Evolutionary conservation across 495 filamentous ascomycete genomes (phyloP), one percentile per base, ranked within the genome.

Genomic region (Sporormia fimetaria): DNA sequence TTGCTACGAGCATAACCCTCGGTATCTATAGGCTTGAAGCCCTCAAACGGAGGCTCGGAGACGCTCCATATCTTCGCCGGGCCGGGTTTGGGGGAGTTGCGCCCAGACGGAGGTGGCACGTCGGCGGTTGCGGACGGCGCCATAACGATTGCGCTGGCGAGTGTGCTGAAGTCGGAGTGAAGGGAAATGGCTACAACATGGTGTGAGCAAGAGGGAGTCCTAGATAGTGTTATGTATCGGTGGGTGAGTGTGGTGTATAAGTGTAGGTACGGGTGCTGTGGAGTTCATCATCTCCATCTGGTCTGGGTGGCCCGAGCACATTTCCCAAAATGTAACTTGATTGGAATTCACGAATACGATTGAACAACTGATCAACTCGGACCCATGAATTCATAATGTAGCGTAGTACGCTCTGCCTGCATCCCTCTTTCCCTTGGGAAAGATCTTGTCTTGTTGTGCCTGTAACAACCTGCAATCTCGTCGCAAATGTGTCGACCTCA

Each of bases 41-140:
- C 77, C 52, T 80, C 79, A 61, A 90, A 94, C 21, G 77, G 80
- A 26, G 76, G 78, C 51, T 95, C 87, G 53, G 71, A 72, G 40
- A 78, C 73, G 29, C 56, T 53, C 56, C 69, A 73, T 23, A 69
- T 58, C 28, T 64, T 60, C 12, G 71, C 65, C 17, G 60, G 57
- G 21, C 67, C 59, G 24, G 71, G 66, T 49, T 73, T 74, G 21
- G 67, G 62, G 8, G 62, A 59, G 49, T 60, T 55, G 41, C 52
- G 44, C 24, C 55, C 40, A 22, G 55, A 58, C 22, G 33, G 35
- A 29, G 43, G 24, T n/a, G 40, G 23, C 18, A 39, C 20, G 16
- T 52, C 51, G 31, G 36, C 26, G n/a, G 36, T 43, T n/a, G 47
- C 37, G 32, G 51, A 50, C 12, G 40, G 48, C 12, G 45, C 41